Evolutionary conservation across 306 rosid species (phyloP).

Genomic region (Sophora flavescens): DNA sequence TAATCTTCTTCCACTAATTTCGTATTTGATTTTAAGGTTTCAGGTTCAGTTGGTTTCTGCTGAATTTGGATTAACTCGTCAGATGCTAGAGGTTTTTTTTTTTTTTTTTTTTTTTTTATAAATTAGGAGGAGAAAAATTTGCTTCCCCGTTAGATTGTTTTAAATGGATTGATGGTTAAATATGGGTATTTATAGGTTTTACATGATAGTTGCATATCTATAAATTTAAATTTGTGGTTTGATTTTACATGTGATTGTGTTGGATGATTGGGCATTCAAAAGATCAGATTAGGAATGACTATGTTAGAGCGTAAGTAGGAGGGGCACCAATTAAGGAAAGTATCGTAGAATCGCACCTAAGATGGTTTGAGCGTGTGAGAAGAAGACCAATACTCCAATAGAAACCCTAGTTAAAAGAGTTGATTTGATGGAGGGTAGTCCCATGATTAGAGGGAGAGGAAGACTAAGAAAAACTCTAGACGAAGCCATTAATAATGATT

Average conservation of each 20-base stretch:
- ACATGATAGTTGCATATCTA: slow-evolving; percentile 3
- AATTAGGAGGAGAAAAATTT: neutral
- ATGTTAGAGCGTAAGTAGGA: neutral
- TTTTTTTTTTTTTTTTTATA: neutral
- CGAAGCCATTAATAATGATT: too few relatives aligned
- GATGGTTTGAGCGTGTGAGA: neutral
- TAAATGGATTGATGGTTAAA: slow-evolving; percentile 32
- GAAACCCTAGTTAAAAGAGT: too few relatives aligned
- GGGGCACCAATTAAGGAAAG: neutral
- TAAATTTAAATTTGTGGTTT: slow-evolving; percentile 13
- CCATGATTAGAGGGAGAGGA: too few relatives aligned
- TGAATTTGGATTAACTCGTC: neutral
- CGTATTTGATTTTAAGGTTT: slow-evolving; percentile 4
- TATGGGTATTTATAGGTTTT: slow-evolving; percentile 6
- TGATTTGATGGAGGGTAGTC: too few relatives aligned
- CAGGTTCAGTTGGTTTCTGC: neutral
- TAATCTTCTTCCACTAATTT: slow-evolving; percentile 18
- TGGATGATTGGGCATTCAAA: neutral
- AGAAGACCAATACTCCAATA: neutral
- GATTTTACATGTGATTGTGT: neutral
- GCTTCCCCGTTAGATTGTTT: slow-evolving; percentile 4
- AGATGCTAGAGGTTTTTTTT: neutral
- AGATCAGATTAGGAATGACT: neutral
- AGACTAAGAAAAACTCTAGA: too few relatives aligned
- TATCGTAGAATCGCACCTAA: neutral